Conservation (phyloP, 805 yeast genomes). For the Candida cerambycidarum region DNA sequence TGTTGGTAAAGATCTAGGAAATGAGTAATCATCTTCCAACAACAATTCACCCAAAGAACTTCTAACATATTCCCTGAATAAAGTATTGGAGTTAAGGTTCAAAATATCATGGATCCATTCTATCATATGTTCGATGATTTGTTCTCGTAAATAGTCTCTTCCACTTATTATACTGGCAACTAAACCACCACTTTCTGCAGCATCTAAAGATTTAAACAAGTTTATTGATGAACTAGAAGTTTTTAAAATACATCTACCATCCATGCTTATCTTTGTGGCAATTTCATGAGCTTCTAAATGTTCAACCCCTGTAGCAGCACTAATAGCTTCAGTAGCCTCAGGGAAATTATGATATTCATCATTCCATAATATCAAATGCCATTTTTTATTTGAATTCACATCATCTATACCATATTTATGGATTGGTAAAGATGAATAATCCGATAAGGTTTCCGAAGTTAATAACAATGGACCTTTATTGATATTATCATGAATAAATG, state of each 20-base stretch:
- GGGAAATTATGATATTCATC: slow-evolving; percentile 69
- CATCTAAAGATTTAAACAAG: slow-evolving; percentile 33
- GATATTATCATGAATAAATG: slow-evolving; percentile 33
- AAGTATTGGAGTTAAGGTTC: slow-evolving; percentile 17
- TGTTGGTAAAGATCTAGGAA: slow-evolving; percentile 31
- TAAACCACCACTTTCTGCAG: slow-evolving; percentile 49
- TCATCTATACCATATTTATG: slow-evolving; percentile 32
- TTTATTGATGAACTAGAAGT: slow-evolving; percentile 23
- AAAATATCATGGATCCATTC: slow-evolving; percentile 50
- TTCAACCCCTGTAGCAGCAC: slow-evolving; percentile 27
- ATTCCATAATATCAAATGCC: slow-evolving; percentile 66
- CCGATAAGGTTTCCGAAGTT: slow-evolving; percentile 27
- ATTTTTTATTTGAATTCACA: slow-evolving; percentile 30
- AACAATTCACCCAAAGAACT: slow-evolving; percentile 41
- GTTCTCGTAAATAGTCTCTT: slow-evolving; percentile 51
- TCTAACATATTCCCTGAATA: slow-evolving; percentile 23
- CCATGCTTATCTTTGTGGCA: slow-evolving; percentile 47
- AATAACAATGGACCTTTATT: slow-evolving; percentile 23
- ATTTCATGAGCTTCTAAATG: slow-evolving; percentile 28
- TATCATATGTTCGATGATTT: slow-evolving; percentile 44
- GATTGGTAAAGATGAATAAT: slow-evolving; percentile 31
- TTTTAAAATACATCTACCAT: slow-evolving; percentile 52
- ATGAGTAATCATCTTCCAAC: slow-evolving; percentile 31
- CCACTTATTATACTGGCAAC: slow-evolving; percentile 55
- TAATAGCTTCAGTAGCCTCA: slow-evolving; percentile 52